Percentiles rank a stretch among this genome's conserved stretches.
Conservation (phyloP, 805 yeast genomes). For the Zygosaccharomyces lentus region DNA sequence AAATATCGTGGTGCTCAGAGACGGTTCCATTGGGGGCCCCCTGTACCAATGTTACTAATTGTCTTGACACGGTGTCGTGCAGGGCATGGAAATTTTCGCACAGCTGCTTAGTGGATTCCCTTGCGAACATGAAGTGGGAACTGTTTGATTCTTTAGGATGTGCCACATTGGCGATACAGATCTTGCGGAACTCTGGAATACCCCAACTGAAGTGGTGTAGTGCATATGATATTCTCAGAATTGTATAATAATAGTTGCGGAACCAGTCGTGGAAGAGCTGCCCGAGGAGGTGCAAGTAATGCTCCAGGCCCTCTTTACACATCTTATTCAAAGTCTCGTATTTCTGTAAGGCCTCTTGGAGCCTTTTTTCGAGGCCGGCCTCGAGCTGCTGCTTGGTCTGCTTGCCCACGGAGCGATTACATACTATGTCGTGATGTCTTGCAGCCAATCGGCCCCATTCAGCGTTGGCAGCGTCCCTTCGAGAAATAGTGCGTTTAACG, state of each 20-base stretch:
- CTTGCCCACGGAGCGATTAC: constrained; percentile 5
- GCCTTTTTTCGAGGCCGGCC: constrained; percentile 8
- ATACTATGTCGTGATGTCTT: constrained; percentile 1
- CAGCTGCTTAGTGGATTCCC: constrained; percentile 3
- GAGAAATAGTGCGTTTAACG: constrained; percentile 7
- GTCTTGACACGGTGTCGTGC: constrained; percentile 8
- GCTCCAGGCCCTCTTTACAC: constrained; percentile 14
- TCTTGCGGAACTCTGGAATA: constrained; percentile 18
- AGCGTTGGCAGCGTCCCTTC: constrained; percentile 11
- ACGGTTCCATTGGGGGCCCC: background rate
- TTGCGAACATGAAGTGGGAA: background rate
- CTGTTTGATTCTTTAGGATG: background rate
- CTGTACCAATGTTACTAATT: background rate
- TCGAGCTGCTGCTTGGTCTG: constrained; percentile 7
- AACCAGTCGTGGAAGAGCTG: constrained; percentile 21
- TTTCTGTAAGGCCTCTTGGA: constrained; percentile 10
- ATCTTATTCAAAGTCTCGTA: constrained; percentile 19
- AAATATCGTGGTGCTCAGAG: background rate
- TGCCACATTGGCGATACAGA: constrained; percentile 2
- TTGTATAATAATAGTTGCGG: constrained; percentile 19
- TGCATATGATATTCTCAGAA: constrained; percentile 19
- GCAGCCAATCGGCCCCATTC: constrained; percentile 9
- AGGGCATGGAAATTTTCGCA: constrained; percentile 10
- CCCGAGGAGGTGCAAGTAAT: constrained; percentile 11
- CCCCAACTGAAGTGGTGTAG: constrained; percentile 18